phyloP scores from a whole-genome alignment of 1,284 basidiomycete species.

The Peniophora sp. region DNA sequence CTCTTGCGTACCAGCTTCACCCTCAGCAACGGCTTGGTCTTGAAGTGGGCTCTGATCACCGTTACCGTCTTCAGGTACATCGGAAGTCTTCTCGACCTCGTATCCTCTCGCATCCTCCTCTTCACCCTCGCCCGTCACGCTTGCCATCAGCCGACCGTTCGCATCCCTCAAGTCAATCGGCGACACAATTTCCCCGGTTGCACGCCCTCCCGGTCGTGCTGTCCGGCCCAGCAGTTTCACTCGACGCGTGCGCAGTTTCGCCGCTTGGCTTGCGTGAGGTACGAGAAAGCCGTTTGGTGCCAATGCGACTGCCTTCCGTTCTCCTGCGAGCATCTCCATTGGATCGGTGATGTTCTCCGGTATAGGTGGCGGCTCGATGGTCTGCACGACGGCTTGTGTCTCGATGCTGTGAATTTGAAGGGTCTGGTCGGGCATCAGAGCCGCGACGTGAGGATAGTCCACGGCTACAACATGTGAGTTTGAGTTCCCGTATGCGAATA shows the following conservation, averaged over 20 bases:
- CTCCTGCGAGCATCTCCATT: constrained; percentile 4
- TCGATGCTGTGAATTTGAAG: constrained; percentile 78
- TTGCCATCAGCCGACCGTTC: not conserved
- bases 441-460: constrained; percentile 74
- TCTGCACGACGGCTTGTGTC: constrained; percentile 69
- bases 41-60: too few species aligned
- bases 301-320: constrained; percentile 8
- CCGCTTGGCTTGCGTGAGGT: constrained; percentile 8
- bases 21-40: too few species aligned
- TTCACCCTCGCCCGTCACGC: not conserved
- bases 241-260: constrained; percentile 8
- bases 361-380: constrained; percentile 45
- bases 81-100: not conserved
- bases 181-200: not conserved
- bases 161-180: not conserved
- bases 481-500: not conserved
- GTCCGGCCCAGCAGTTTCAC: constrained; percentile 9
- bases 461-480: constrained; percentile 41
- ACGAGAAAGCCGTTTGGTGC: constrained; percentile 10
- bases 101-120: not conserved
- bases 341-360: constrained; percentile 4
- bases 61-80: not conserved
- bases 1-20: too few species aligned
- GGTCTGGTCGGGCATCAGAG: constrained; percentile 70
- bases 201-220: not conserved